Conservation (phyloP, 345 rosid genomes). For the Citrus australasica region DNA sequence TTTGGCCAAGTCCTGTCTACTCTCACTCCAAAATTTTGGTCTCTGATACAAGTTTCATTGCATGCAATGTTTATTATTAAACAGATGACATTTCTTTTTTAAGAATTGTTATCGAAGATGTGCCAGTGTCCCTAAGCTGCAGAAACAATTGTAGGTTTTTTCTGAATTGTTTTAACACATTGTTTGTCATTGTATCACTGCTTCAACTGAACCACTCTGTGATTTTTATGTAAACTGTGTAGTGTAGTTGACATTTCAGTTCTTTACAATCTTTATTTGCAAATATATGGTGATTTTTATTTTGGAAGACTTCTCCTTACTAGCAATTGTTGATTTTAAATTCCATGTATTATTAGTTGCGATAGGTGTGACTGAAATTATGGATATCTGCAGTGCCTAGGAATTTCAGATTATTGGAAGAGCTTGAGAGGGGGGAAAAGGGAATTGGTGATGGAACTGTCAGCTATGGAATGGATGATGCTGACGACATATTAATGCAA, state of each 20-base stretch:
- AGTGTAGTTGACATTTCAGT: background rate
- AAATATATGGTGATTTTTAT: background rate
- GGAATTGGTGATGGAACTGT: conserved; percentile 96
- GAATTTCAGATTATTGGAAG: conserved; percentile 70
- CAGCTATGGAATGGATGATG: conserved; percentile 99
- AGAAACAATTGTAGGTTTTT: background rate
- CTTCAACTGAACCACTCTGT: background rate
- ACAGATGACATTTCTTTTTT: too few species aligned
- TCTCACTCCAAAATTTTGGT: too few species aligned
- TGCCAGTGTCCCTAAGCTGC: background rate
- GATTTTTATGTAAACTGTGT: background rate
- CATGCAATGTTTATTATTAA: too few species aligned
- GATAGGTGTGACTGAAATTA: conserved; percentile 3
- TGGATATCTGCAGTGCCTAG: conserved; percentile 52
- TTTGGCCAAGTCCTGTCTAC: too few species aligned
- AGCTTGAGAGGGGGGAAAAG: conserved; percentile 81
- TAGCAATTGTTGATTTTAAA: background rate
- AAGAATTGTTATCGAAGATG: background rate
- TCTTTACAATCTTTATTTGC: background rate
- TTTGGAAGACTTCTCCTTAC: background rate
- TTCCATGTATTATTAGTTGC: background rate
- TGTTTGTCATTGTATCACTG: background rate
- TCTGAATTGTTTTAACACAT: background rate
- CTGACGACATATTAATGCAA: conserved; percentile 91
- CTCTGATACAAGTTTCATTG: too few species aligned